phyloP scores from a whole-genome alignment of 139 green algal species.

The Chlamydomonas schloesseri region DNA sequence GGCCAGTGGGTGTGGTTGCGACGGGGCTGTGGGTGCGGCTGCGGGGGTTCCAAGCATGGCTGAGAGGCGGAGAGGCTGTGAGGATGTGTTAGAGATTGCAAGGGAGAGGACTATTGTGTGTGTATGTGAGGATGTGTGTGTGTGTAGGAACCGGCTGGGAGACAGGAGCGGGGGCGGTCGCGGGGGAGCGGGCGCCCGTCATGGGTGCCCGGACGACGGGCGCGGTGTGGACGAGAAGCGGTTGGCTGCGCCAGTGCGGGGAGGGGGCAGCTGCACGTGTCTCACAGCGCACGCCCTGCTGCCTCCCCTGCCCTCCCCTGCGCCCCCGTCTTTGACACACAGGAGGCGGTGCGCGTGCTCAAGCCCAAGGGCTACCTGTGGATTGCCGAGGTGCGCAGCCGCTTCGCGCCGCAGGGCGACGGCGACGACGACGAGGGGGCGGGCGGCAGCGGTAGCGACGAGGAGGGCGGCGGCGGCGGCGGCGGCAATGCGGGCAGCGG shows the following conservation, averaged over 20 bases:
- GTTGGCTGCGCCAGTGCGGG: too few species aligned
- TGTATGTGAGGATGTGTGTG: neutral
- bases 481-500: neutral
- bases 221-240: too few species aligned
- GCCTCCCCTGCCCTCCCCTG: neutral
- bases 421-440: conserved; percentile 45
- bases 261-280: too few species aligned
- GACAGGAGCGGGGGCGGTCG: too few species aligned
- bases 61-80: too few species aligned
- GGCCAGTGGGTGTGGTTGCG: neutral
- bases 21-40: neutral
- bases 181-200: too few species aligned
- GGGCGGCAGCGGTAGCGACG: neutral
- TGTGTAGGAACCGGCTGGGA: too few species aligned
- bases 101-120: neutral
- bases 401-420: conserved; percentile 55
- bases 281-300: too few species aligned
- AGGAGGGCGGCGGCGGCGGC: neutral
- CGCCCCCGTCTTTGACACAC: neutral
- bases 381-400: conserved; percentile 92
- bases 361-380: conserved; percentile 82
- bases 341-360: conserved; percentile 89
- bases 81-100: neutral
- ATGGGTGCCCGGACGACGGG: too few species aligned
- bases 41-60: too few species aligned